Conservation (phyloP, 441 rosid species). For the Erodium trifolium region DNA sequence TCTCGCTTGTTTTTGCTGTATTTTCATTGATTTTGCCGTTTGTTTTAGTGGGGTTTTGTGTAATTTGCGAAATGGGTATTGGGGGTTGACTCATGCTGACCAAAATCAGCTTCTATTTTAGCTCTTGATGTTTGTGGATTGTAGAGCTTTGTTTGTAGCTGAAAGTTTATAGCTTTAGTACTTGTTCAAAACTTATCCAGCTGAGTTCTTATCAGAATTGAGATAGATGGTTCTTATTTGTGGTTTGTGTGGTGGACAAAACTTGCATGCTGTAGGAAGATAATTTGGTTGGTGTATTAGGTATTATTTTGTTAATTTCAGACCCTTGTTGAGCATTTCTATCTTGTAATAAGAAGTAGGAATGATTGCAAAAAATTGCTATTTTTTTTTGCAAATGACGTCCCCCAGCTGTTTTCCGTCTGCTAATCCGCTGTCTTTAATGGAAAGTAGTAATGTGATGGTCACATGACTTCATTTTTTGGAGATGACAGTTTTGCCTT, state of each 20-base stretch:
- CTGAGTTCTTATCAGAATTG: neutral
- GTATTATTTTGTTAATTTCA: neutral
- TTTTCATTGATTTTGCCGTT: neutral
- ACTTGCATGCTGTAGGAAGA: neutral
- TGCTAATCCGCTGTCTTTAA: no score
- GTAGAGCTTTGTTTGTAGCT: neutral
- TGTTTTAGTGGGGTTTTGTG: neutral
- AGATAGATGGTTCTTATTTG: neutral
- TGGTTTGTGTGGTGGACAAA: neutral
- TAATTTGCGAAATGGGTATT: slow-evolving; percentile 11
- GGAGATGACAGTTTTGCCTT: no score
- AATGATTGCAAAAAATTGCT: no score
- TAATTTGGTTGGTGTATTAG: neutral
- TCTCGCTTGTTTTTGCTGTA: neutral
- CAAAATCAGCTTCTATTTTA: slow-evolving; percentile 6
- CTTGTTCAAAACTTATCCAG: neutral
- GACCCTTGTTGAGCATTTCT: neutral
- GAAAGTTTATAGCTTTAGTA: neutral
- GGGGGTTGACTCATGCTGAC: slow-evolving; percentile 14
- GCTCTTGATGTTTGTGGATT: neutral
- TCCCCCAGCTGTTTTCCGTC: no score
- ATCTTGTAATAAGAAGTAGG: no score
- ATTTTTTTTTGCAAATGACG: no score
- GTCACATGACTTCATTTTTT: no score
- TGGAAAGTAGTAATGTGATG: no score